A percentile compares a stretch with the other conserved stretches of the same genome.
These are phyloP conservation scores for Diospyros kaki DNA, from an alignment of 148 eudicot genomes.

Conservation along the genomic window DNA sequence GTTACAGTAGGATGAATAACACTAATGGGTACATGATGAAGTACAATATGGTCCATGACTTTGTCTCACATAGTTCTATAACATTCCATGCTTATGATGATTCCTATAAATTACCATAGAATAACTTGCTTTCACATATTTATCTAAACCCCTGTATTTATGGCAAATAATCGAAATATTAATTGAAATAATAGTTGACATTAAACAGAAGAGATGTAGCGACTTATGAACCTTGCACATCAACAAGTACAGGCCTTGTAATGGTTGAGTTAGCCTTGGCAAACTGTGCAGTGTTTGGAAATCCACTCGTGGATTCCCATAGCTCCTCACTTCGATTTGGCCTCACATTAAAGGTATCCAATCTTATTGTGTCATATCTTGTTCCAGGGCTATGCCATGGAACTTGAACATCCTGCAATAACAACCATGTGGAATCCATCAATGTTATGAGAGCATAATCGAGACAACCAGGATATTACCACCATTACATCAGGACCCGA, in stretches of 20 bases:
- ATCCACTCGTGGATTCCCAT: constrained; percentile 29
- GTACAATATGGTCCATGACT: background rate
- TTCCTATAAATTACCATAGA: too few species aligned
- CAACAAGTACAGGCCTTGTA: constrained; percentile 33
- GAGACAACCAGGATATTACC: background rate
- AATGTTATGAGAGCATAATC: background rate
- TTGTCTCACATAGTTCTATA: too few species aligned
- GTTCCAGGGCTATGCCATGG: constrained; percentile 34
- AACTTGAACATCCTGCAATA: constrained; percentile 41
- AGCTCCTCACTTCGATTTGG: constrained; percentile 30
- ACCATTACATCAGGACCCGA: background rate
- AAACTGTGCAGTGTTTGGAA: constrained; percentile 26
- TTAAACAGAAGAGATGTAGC: background rate
- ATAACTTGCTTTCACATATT: background rate
- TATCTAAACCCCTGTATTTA: background rate
- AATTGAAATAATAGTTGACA: too few species aligned
- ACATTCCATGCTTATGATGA: too few species aligned
- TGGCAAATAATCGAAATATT: background rate
- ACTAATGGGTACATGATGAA: background rate
- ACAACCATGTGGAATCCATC: constrained; percentile 8
- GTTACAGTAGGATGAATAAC: background rate
- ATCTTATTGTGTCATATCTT: constrained; percentile 31
- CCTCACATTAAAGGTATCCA: constrained; percentile 26
- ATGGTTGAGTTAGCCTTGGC: constrained; percentile 28
- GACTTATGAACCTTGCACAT: constrained; percentile 41